Evolutionary conservation across 352 stramenopile genomes (phyloP).

Genomic region (Pythium aristosporum): DNA sequence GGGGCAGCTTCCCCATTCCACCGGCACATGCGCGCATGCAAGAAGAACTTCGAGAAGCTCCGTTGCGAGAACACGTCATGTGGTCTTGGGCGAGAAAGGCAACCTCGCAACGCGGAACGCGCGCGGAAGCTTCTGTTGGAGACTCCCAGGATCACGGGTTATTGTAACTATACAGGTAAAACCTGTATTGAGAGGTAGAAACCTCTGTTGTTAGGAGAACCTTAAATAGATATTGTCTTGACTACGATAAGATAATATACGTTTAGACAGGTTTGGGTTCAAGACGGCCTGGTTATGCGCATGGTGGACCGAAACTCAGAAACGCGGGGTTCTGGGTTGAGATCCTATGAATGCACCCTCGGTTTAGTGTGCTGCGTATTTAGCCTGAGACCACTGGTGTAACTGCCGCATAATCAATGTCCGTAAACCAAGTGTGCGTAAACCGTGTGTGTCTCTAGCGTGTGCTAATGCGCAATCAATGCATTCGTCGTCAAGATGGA

Average conservation of each 20-base stretch:
- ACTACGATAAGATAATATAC: not conserved
- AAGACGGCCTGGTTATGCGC: slow-evolving; percentile 7
- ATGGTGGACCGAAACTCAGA: slow-evolving; percentile 22
- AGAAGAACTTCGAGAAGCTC: slow-evolving; percentile 26
- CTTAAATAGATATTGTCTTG: not conserved
- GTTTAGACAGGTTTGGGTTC: slow-evolving; percentile 12
- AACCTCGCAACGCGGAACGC: slow-evolving; percentile 10
- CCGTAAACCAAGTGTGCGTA: slow-evolving; percentile 11
- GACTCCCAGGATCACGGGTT: slow-evolving; percentile 1
- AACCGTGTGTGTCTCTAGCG: slow-evolving; percentile 1
- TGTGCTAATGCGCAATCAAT: slow-evolving; percentile 25
- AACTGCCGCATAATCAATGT: too few species aligned
- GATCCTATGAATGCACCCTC: not conserved
- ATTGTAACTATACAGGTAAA: not conserved
- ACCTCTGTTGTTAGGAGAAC: not conserved
- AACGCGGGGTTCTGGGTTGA: slow-evolving; percentile 18
- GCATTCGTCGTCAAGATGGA: slow-evolving; percentile 8
- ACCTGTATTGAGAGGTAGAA: not conserved
- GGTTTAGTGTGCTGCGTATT: not conserved
- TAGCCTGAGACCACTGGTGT: not conserved
- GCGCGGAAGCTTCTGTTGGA: slow-evolving; percentile 31
- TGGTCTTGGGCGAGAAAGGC: slow-evolving; percentile 18
- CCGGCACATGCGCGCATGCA: not conserved
- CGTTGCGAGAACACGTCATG: slow-evolving; percentile 26
- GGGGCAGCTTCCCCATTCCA: not conserved